Evolutionary conservation across 208 protist species (phyloP), one percentile per base, ranked within the genome.

Genomic region (Trichomonas tenax): DNA sequence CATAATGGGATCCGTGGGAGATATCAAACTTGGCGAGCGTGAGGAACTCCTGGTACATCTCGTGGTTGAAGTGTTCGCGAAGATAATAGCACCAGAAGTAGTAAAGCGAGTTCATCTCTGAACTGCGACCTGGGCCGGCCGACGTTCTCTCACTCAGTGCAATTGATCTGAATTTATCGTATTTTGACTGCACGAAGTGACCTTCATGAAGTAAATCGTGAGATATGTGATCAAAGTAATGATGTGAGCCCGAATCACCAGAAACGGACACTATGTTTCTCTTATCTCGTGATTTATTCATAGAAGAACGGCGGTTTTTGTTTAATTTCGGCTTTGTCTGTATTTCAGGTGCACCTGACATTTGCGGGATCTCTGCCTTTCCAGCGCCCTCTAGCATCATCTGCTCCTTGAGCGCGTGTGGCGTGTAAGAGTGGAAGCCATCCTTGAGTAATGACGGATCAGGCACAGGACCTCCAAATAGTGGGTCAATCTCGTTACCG

Each of bases 81-180:
- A 93, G 31, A 51, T 93, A 93, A 36, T 93, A 93, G 44, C 86
- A 93, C 86, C 86, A 93, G 34, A 93, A 93, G 31, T 93, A 93
- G 38, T 51, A 93, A 9, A 93, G 31, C 1, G 44, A 51, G 46
- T 93, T 93, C 86, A 93, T 93, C 17, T 93, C 86, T 4, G 86
- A 26, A 26, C 40, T 48, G 14, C 45, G 41, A 0, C 86, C 86
- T 48, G 44, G 41, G 15, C 86, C 86, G 15, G 26, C 8, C 38
- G 41, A 8, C 0, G 9, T 41, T 51, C 86, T 48, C 17, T 93
- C 40, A 14, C 17, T 14, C 9, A 48, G 17, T 23, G 86, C 86
- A 41, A 44, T 26, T 8, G 41, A 23, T 36, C 45, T 38, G 44
- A 93, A 93, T 51, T 48, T 26, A 41, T 44, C 45, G 44, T 93